A percentile compares a stretch with the other conserved stretches of the same genome.
These are phyloP conservation scores for Neurospora sp. DNA, from an alignment of 495 filamentous ascomycete genomes.

Conservation along the genomic window DNA sequence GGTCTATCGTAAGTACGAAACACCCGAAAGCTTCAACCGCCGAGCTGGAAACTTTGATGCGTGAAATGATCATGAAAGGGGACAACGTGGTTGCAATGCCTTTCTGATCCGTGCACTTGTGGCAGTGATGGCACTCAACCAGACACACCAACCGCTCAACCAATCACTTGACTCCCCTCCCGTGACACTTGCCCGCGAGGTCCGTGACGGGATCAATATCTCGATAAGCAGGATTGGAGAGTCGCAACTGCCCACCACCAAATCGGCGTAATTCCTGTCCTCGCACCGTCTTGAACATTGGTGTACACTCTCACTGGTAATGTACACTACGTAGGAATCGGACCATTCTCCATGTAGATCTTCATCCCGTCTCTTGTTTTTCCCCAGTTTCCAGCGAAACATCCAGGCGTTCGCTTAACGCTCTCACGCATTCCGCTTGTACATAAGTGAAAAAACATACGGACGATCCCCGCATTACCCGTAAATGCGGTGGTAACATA, in stretches of 20 bases:
- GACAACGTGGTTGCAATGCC: background rate
- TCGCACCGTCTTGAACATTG: background rate
- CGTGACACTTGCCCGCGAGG: background rate
- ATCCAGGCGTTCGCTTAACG: too few species aligned
- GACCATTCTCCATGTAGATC: background rate
- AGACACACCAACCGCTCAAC: background rate
- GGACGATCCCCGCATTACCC: background rate
- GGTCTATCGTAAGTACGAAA: background rate
- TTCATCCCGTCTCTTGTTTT: background rate
- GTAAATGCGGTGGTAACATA: background rate
- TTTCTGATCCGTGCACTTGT: background rate
- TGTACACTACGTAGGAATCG: background rate
- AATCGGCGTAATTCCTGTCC: slow-evolving; percentile 7
- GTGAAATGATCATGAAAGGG: background rate
- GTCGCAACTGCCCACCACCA: slow-evolving; percentile 1
- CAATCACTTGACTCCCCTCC: background rate
- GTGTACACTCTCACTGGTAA: background rate
- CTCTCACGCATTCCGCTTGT: too few species aligned
- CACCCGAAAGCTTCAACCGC: background rate
- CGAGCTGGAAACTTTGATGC: background rate
- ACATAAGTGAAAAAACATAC: background rate
- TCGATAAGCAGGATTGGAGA: background rate
- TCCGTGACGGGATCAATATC: background rate
- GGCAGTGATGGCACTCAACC: background rate
- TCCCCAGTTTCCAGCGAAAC: background rate